These are phyloP conservation scores for Wilcoxina mikolae DNA, from an alignment of 495 filamentous ascomycete species.

Conservation along the genomic window DNA sequence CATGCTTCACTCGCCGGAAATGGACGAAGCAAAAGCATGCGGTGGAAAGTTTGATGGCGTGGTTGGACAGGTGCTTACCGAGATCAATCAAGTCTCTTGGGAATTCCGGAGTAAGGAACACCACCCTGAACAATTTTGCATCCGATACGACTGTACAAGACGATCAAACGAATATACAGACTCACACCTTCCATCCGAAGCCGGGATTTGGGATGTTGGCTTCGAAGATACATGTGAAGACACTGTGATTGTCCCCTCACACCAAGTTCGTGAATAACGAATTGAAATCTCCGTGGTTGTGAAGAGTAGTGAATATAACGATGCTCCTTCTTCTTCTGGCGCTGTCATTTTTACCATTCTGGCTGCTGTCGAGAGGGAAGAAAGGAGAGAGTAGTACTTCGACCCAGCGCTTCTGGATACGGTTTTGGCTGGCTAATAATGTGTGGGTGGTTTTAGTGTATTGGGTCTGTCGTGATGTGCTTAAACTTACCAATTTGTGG, in stretches of 20 bases:
- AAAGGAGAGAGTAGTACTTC: not conserved
- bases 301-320: not conserved
- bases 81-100: not conserved
- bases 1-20: slow-evolving; percentile 6
- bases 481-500: not conserved
- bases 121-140: not conserved
- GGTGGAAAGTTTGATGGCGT: slow-evolving; percentile 9
- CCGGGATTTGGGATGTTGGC: too few species aligned
- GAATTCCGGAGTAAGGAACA: not conserved
- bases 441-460: not conserved
- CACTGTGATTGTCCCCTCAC: not conserved
- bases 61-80: not conserved
- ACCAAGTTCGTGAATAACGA: not conserved
- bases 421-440: not conserved
- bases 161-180: not conserved
- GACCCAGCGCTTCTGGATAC: not conserved
- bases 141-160: not conserved
- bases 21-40: slow-evolving; percentile 5
- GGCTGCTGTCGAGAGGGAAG: too few species aligned
- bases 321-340: not conserved
- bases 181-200: not conserved
- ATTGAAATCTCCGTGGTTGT: not conserved
- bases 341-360: not conserved
- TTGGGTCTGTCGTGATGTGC: not conserved
- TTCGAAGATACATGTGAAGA: not conserved